Evolutionary conservation across 148 eudicot species (phyloP), one percentile per base, ranked within the genome.

Genomic region (Persicaria tinctoria): DNA sequence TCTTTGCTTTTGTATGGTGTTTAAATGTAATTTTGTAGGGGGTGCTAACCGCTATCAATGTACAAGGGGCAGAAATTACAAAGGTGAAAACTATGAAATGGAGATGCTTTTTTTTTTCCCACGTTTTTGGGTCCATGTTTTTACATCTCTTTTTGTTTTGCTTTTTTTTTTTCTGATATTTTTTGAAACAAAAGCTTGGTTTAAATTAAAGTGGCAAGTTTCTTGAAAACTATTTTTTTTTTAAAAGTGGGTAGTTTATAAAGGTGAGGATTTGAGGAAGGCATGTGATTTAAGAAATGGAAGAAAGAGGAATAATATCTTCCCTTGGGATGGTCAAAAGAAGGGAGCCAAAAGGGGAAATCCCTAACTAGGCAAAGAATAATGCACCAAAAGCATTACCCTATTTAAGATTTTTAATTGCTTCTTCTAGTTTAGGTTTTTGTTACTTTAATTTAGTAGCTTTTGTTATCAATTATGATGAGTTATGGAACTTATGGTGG

Each of bases 291-390:
- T 3, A 57, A 17, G 63, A 17, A 17, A 1, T 57, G 10, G 2
- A 57, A 57, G 32, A 57, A 57, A 57, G 63, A 16, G 20, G 63
- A 18, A 6, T 7, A 18, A 1, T 7, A 18, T 57, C 63, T 57
- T 18, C 20, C 11, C 63, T 57, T 57, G 63, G 63, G 63, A 57
- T 57, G 63, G 63, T 57, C 63, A 57, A 57, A 57, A 57, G 63
- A 57, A 57, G 63, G 63, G 32, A 2, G 63, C 63, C 63, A 18
- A 17, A 32, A 18, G 32, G 20, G 7, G 3, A 57, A 56, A 17
- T 56, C 7, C 63, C 63, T 16, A 57, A 17, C 63, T 57, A 57
- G 63, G 63, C 27, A 57, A 57, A 57, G 63, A 57, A 57, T 18
- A 57, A 57, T 57, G 32, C 63, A 57, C 63, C 18, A 57, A 57